A percentile compares a stretch with the other conserved stretches of the same genome.
Evolutionary conservation across 2,329 filamentous ascomycete genomes (phyloP).

Genomic region (Ophiostoma populinum): DNA sequence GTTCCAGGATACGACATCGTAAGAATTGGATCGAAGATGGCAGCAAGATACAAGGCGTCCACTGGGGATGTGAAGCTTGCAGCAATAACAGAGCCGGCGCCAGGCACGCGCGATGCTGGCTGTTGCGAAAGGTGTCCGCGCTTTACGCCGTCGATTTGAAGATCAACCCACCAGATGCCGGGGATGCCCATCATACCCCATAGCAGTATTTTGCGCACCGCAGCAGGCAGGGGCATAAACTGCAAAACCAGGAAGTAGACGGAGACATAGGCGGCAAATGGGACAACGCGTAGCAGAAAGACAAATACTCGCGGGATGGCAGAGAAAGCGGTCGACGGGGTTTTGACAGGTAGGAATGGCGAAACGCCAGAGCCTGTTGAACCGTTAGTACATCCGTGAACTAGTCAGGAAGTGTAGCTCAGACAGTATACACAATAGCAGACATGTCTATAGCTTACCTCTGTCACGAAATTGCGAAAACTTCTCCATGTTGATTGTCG

Average conservation of each 20-base stretch:
- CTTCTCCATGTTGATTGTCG: conserved; percentile 75
- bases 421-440: background rate
- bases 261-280: conserved; percentile 50
- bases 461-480: conserved; percentile 85
- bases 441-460: conserved; percentile 31
- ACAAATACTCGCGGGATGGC: conserved; percentile 51
- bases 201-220: conserved; percentile 62
- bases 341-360: conserved; percentile 73
- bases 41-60: conserved; percentile 83
- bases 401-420: background rate
- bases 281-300: conserved; percentile 63
- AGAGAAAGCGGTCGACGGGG: conserved; percentile 41
- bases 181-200: conserved; percentile 80
- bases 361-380: conserved; percentile 75
- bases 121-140: conserved; percentile 72
- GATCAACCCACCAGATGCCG: conserved; percentile 94
- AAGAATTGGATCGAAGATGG: conserved; percentile 92
- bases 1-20: conserved; percentile 66
- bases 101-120: conserved; percentile 56
- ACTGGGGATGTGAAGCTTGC: conserved; percentile 84
- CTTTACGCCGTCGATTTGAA: conserved; percentile 95
- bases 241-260: conserved; percentile 70
- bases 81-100: conserved; percentile 66
- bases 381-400: background rate
- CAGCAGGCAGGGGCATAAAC: conserved; percentile 46